Conservation (phyloP, 192 early-diverging fungal species). For the Obelidium mucronatum region DNA sequence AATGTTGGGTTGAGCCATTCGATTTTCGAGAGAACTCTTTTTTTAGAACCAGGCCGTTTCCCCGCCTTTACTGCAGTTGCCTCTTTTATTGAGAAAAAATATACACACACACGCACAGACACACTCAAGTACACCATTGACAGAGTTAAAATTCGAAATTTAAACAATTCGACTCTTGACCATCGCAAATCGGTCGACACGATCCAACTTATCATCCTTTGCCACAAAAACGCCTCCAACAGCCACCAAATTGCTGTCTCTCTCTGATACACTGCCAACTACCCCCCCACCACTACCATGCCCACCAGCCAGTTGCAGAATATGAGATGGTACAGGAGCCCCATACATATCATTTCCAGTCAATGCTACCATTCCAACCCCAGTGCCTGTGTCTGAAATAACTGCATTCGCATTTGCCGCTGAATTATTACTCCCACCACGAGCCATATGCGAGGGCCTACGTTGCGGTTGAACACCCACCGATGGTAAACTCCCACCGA, state of each 20-base stretch:
- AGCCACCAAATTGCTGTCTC: conserved; percentile 22
- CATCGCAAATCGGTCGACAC: conserved; percentile 89
- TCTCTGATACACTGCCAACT: neutral
- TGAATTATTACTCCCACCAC: neutral
- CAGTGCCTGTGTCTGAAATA: neutral
- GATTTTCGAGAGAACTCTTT: too few relatives aligned
- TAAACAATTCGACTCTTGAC: conserved; percentile 91
- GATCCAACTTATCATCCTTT: conserved; percentile 73
- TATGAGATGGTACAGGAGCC: neutral
- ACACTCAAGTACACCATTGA: neutral
- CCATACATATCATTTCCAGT: neutral
- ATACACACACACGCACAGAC: too few relatives aligned
- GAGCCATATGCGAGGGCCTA: neutral
- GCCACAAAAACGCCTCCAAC: conserved; percentile 46
- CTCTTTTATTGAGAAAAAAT: too few relatives aligned
- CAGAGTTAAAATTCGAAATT: neutral
- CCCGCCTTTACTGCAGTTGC: too few relatives aligned
- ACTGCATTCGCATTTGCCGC: neutral
- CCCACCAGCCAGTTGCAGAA: too few relatives aligned
- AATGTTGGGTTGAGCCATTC: too few relatives aligned
- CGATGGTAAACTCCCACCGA: neutral
- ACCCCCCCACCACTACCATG: too few relatives aligned
- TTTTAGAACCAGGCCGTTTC: too few relatives aligned
- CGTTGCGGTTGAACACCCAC: too few relatives aligned
- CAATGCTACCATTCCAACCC: neutral